Evolutionary conservation across 305 asterid genomes (phyloP).

Genomic region (Ilex paraguariensis): DNA sequence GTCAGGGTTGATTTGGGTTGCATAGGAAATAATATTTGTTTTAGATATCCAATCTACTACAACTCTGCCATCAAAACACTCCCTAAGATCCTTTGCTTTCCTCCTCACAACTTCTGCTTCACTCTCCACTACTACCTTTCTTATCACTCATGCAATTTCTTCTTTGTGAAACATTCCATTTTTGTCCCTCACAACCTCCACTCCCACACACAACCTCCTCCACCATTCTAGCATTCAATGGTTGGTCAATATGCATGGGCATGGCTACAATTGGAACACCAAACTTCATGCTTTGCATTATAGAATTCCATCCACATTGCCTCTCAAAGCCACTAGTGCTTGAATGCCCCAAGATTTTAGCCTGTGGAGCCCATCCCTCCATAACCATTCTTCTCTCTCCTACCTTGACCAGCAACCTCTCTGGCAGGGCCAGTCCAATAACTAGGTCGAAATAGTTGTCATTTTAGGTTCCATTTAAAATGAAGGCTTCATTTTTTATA

Average conservation of each 20-base stretch:
- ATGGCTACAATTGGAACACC: slow-evolving; percentile 20
- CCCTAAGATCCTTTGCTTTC: not conserved
- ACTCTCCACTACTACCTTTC: slow-evolving; percentile 1
- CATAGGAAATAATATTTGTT: too few species aligned
- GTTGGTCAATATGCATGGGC: slow-evolving; percentile 15
- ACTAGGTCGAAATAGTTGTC: too few species aligned
- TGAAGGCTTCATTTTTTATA: too few species aligned
- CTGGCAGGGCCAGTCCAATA: slow-evolving; percentile 14
- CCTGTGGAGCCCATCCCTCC: slow-evolving; percentile 19
- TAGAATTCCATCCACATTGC: slow-evolving; percentile 22
- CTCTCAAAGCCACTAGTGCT: slow-evolving; percentile 13
- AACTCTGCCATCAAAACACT: too few species aligned
- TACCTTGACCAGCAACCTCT: slow-evolving; percentile 13
- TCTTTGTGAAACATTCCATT: not conserved
- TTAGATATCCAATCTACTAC: too few species aligned
- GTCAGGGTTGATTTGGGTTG: too few species aligned
- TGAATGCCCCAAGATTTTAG: slow-evolving; percentile 6
- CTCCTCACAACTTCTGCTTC: slow-evolving; percentile 3
- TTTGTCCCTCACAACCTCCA: slow-evolving; percentile 7
- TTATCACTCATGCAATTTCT: slow-evolving; percentile 8
- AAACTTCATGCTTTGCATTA: slow-evolving; percentile 10
- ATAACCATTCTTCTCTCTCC: slow-evolving; percentile 13
- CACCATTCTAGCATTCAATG: slow-evolving; percentile 14
- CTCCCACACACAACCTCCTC: slow-evolving; percentile 5
- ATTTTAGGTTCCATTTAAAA: too few species aligned